phyloP scores from a whole-genome alignment of 257 asterid species.

The Lycium ferocissimum region DNA sequence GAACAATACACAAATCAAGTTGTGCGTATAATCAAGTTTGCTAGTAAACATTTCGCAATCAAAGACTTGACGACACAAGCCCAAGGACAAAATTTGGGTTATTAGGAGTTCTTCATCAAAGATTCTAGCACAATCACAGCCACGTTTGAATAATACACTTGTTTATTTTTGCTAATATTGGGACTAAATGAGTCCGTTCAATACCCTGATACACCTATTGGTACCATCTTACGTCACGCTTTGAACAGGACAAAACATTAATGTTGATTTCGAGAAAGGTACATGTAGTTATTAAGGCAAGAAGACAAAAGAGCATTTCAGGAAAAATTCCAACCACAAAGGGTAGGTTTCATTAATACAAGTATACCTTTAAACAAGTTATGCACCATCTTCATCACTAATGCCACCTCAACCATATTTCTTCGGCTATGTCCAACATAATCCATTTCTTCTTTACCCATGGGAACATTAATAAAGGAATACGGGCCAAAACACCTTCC shows the following conservation, averaged over 20 bases:
- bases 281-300: neutral
- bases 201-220: too few relatives aligned
- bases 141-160: neutral
- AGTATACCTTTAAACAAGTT: conserved; percentile 58
- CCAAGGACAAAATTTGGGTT: neutral
- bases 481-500: conserved; percentile 68
- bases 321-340: neutral
- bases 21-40: neutral
- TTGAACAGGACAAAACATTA: too few relatives aligned
- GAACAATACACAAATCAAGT: neutral
- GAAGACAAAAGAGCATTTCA: neutral
- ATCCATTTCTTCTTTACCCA: conserved; percentile 59
- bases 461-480: conserved; percentile 59
- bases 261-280: too few relatives aligned
- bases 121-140: neutral
- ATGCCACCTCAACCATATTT: conserved; percentile 77
- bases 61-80: neutral
- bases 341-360: neutral
- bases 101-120: neutral
- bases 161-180: neutral
- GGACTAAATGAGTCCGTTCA: neutral
- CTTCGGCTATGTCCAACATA: conserved; percentile 53
- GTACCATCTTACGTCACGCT: too few relatives aligned
- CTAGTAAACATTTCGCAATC: neutral
- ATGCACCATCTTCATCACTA: conserved; percentile 51